phyloP scores from a whole-genome alignment of 495 filamentous ascomycete species.

The Usnea hakonensis region DNA sequence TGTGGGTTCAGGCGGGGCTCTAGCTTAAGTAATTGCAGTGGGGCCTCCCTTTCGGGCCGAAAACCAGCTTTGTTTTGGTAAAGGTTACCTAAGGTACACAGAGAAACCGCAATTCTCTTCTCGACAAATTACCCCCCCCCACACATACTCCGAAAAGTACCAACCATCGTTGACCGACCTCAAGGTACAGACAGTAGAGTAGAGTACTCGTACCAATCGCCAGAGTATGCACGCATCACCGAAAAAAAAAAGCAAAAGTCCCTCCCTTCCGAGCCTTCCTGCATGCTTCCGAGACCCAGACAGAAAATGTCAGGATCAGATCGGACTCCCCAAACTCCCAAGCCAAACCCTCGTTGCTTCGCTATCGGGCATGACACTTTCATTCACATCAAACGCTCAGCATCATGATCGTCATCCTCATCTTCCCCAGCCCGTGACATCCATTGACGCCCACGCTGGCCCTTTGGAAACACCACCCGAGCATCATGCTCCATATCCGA shows the following conservation, averaged over 20 bases:
- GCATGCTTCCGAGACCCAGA: neutral
- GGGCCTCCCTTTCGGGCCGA: too few relatives aligned
- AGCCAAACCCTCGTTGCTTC: neutral
- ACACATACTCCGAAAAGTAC: too few relatives aligned
- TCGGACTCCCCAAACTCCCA: neutral
- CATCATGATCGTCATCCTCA: neutral
- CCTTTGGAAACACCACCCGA: neutral
- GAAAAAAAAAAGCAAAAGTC: too few relatives aligned
- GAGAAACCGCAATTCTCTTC: too few relatives aligned
- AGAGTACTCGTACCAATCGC: too few relatives aligned
- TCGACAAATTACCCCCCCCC: too few relatives aligned
- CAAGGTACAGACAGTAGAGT: too few relatives aligned
- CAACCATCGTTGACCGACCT: too few relatives aligned
- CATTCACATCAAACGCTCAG: neutral
- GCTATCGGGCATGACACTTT: neutral
- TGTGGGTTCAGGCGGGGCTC: too few relatives aligned
- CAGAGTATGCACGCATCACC: neutral
- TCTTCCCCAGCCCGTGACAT: neutral
- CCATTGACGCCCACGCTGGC: neutral
- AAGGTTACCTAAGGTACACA: too few relatives aligned
- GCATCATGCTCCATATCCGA: constrained; percentile 9
- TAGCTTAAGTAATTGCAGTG: too few relatives aligned
- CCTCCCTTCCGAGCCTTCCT: neutral
- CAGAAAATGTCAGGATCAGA: neutral
- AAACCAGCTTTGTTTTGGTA: too few relatives aligned